Base-by-base conservation (phyloP, 2,329 filamentous ascomycete species). In the Metarhizium humberi region DNA sequence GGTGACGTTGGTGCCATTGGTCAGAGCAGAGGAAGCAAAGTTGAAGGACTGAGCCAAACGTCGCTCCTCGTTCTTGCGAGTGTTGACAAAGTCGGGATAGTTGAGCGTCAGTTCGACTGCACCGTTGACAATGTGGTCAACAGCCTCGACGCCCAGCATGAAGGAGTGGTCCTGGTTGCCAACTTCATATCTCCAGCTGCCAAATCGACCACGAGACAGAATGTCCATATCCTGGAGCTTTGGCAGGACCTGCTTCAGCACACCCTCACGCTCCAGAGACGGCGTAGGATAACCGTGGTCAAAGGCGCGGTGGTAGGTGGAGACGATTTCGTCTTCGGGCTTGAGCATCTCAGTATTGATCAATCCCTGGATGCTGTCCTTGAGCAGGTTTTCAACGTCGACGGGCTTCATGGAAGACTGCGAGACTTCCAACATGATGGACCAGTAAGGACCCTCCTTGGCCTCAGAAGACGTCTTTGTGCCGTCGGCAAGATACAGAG, bases 201-300 rank as follows among this genome's bases (percentile, higher is more conserved):
- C 94, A 75, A 99, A 99, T 60, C 94, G 92, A 65, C 94, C 94
- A 74, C 94, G 90, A 49, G 92, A 96, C 78, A 86, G 89, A 75
- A 99, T 99, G 70, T 86, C 92, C 79, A 90, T 84, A 60, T 85
- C 88, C 76, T 95, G 87, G 57, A 99, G 86, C 77, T 90, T 92
- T 66, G 94, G 94, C 52, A 99, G 86, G 55, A 99, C 84, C 77
- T 96, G 77, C 74, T 87, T 95, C 63, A 99, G 84, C 50, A 94
- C 91, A 63, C 90, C 92, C 74, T 99, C 94, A 74, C 94, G 89
- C 83, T 97, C 94, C 45, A 99, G 84, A 38, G 87, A 83, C 32
- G 94, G 94, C 16, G 94, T 99, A 59, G 94, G 94, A 80, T 99
- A 99, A 63, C 94, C 94, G 79, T 97, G 94, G 73, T 96, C 89